Base-by-base conservation (phyloP, 306 rosid species). In the Castanopsis chinensis region DNA sequence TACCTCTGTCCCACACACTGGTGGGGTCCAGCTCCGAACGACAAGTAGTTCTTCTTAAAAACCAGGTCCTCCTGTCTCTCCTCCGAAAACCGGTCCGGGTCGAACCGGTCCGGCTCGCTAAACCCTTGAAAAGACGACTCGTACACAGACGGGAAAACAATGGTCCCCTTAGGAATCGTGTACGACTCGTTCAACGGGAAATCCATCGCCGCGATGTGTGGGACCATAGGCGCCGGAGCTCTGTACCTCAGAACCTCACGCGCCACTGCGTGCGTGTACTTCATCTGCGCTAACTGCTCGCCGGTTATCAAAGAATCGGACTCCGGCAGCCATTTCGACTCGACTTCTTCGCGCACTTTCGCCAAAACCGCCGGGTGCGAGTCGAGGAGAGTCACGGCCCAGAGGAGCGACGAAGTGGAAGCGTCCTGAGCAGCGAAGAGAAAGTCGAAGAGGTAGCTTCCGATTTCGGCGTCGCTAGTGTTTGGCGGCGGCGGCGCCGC, bases 21-120 rank as follows among this genome's bases (percentile, higher is more conserved):
- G 88, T 95, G 99, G 82, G 98, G 78, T 86, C 98, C 99, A 0
- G 98, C 99, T 0, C 98, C 99, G 32, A 95, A 95, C 0, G 96
- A 96, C 61, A 95, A 71, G 83, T 83, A 95, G 58, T 91, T 95
- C 70, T 90, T 80, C 43, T 87, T 90, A 86, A 71, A 89, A 35
- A 84, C 37, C 59, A 88, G 91, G 77, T 95, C 98, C 74, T 95
- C 98, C 13, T 83, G 95, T 12, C 98, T 76, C 68, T 82, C 90
- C 1, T 87, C 93, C 14, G 92, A 91, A 58, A 92, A 95, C 74
- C 97, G 90, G 15, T 86, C 93, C 54, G 99, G 98, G 23, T 95
- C 98, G 81, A 95, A 95, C 82, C 92, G 86, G 3, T 95, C 88
- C 77, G 99, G 85, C 37, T 95, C 92, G 0, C 41, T 79, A 76